Conservation (phyloP, 371 early-diverging fungal genomes). For the Apophysomyces elegans region DNA sequence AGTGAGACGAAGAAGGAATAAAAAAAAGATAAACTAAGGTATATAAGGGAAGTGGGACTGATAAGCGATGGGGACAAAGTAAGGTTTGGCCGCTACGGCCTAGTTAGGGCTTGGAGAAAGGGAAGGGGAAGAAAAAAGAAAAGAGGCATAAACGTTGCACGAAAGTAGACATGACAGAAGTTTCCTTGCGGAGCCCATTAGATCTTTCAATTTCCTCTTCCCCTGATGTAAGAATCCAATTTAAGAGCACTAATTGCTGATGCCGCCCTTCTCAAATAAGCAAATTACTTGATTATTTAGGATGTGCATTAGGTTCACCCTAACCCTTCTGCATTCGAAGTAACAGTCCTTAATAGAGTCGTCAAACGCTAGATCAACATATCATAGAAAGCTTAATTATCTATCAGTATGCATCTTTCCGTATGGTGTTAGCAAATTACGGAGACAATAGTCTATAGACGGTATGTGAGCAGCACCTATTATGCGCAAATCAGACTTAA, state of each 20-base stretch:
- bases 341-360: too few relatives aligned
- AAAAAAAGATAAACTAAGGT: neutral
- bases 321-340: neutral
- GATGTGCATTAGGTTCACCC: neutral
- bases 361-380: too few relatives aligned
- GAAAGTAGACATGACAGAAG: neutral
- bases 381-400: too few relatives aligned
- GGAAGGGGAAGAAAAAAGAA: constrained; percentile 1
- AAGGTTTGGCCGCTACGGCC: neutral
- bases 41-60: too few relatives aligned
- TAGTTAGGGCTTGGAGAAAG: neutral
- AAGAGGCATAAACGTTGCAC: constrained; percentile 8
- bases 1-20: neutral
- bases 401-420: too few relatives aligned
- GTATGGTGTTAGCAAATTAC: too few relatives aligned
- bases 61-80: neutral
- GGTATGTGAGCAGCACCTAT: too few relatives aligned
- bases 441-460: too few relatives aligned
- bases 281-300: neutral
- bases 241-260: neutral
- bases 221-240: constrained; percentile 8
- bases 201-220: neutral
- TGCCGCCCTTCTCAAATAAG: constrained; percentile 4
- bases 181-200: neutral
- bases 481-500: too few relatives aligned